Evolutionary conservation across 768 basidiomycete genomes (phyloP), one percentile per base, ranked within the genome.

Genomic region (Glaciozyma martinii): DNA sequence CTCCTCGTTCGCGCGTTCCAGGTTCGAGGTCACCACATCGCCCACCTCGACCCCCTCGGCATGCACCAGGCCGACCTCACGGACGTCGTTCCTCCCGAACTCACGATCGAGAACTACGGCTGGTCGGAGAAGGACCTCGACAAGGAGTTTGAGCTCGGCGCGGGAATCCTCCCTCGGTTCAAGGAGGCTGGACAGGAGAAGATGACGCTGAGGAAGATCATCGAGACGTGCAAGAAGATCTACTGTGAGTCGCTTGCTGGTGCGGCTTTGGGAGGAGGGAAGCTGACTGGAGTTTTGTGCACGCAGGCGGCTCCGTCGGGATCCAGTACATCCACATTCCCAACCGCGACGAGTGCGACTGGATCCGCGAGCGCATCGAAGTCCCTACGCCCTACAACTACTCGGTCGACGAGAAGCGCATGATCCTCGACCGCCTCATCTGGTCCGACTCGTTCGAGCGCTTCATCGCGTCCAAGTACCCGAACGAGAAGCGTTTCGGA

Each of bases 401-500:
- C 79, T 89, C 88, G 59, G 83, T 93, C 59, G 95, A 99, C 73
- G 95, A 99, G 80, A 99, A 98, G 79, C 86, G 91, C 55, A 93
- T 98, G 89, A 93, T 99, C 70, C 84, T 99, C 62, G 95, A 99
- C 79, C 89, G 95, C 66, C 86, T 97, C 72, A 97, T 98, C 76
- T 99, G 95, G 95, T 98, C 94, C n/a, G 95, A 98, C 74, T 88
- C 89, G 6, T 98, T 98, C 74, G 95, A 99, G 78, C 92, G 92
- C 74, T 99, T 97, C 82, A 92, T 99, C 68, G 88, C 92, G 27
- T 89, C 85, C 82, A 99, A 98, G 77, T 95, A 90, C 79, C 95
- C 95, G 71, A 99, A 97, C 79, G 95, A 99, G 81, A 99, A 99
- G 79, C 88, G 95, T 55, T 99, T 99, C 78, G 95, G 95, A 77